phyloP scores from a whole-genome alignment of 2,329 filamentous ascomycete species.

The Diatrype stigma region DNA sequence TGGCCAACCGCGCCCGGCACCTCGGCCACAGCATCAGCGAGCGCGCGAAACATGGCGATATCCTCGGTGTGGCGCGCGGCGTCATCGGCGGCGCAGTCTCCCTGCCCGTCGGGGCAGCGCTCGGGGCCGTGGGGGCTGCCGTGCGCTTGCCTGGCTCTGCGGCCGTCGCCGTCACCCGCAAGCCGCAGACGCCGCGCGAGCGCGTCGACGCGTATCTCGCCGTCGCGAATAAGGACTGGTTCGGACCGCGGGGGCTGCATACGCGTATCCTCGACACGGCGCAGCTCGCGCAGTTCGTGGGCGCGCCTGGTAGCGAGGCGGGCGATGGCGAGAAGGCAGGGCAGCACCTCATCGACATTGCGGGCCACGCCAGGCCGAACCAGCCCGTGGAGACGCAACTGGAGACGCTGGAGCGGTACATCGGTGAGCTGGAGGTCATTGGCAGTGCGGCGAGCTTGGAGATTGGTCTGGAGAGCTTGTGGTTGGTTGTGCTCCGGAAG shows the following conservation, averaged over 20 bases:
- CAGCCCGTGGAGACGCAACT: too few relatives aligned
- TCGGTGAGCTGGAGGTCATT: too few relatives aligned
- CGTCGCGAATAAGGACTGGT: slow-evolving; percentile 41
- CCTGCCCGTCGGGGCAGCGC: slow-evolving; percentile 34
- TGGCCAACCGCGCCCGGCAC: slow-evolving; percentile 31
- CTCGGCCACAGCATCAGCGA: slow-evolving; percentile 32
- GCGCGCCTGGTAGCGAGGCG: slow-evolving; percentile 32
- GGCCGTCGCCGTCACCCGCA: slow-evolving; percentile 29
- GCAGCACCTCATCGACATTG: too few relatives aligned
- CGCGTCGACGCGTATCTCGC: slow-evolving; percentile 37
- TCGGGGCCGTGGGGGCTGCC: slow-evolving; percentile 32
- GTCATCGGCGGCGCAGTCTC: slow-evolving; percentile 34
- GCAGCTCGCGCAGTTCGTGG: slow-evolving; percentile 14
- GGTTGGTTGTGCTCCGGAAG: too few relatives aligned
- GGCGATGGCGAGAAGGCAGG: slow-evolving; percentile 32
- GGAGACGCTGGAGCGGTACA: too few relatives aligned
- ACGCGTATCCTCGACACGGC: slow-evolving; percentile 31
- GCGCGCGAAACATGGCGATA: slow-evolving; percentile 35
- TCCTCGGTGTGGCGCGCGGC: slow-evolving; percentile 33
- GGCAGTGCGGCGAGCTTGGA: too few relatives aligned
- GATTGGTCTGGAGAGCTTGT: too few relatives aligned
- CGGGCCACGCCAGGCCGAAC: too few relatives aligned
- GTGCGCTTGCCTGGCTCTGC: slow-evolving; percentile 31
- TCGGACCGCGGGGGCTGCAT: slow-evolving; percentile 34
- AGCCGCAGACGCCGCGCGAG: slow-evolving; percentile 37